A percentile compares a stretch with the other conserved stretches of the same genome.
Conservation (phyloP, 371 early-diverging fungal species). For the Syncephalastrum monosporum region DNA sequence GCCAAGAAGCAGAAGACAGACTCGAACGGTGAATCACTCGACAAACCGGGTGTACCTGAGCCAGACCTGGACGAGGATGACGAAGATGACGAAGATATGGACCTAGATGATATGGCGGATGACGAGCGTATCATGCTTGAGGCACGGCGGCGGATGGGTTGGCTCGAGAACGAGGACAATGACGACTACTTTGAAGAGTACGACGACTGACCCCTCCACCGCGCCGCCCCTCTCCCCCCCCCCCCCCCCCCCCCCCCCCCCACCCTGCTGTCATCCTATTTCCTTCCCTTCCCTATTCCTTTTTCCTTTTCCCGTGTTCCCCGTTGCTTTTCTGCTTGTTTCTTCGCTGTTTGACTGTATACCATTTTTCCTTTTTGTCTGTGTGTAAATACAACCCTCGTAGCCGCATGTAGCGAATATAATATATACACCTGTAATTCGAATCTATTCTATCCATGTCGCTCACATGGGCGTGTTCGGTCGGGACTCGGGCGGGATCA, state of each 20-base stretch:
- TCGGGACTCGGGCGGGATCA: too few species aligned
- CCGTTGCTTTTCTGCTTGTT: not conserved
- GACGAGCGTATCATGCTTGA: conserved; percentile 36
- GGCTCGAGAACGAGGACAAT: conserved; percentile 30
- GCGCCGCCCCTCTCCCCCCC: too few species aligned
- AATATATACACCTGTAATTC: too few species aligned
- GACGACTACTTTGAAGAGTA: conserved; percentile 19
- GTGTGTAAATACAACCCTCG: too few species aligned
- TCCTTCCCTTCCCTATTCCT: not conserved
- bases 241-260: too few species aligned
- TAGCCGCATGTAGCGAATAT: too few species aligned
- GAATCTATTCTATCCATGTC: too few species aligned
- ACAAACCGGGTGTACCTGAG: conserved; percentile 21
- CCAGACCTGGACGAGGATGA: conserved; percentile 47
- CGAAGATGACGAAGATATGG: conserved; percentile 48
- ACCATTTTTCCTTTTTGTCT: too few species aligned
- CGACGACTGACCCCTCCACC: conserved; percentile 3
- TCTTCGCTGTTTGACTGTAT: too few species aligned
- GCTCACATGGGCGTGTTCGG: too few species aligned
- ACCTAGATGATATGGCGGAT: conserved; percentile 44
- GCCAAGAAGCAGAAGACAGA: conserved; percentile 18
- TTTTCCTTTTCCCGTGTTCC: too few species aligned
- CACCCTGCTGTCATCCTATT: not conserved
- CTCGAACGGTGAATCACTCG: conserved; percentile 14
- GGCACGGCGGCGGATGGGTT: conserved; percentile 30